Conservation (phyloP, 306 rosid genomes). For the Rubus parviflorus region DNA sequence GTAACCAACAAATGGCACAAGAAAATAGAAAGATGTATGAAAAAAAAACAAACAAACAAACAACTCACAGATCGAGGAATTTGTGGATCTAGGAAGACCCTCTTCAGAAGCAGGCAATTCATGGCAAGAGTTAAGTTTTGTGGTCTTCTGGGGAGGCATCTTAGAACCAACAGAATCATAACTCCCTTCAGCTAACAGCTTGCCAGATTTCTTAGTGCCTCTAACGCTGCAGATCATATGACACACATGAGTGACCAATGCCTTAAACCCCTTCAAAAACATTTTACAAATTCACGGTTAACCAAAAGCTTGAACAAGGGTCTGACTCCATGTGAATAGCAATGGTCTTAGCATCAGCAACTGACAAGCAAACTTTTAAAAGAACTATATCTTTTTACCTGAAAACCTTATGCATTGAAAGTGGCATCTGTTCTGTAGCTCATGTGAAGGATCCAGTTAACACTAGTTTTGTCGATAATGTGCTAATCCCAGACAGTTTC, state of each 20-base stretch:
- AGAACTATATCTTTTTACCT: not conserved
- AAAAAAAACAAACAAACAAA: too few species aligned
- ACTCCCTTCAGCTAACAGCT: slow-evolving; percentile 21
- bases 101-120: too few species aligned
- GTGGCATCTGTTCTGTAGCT: not conserved
- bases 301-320: not conserved
- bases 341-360: too few species aligned
- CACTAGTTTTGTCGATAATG: too few species aligned
- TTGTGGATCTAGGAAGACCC: slow-evolving; percentile 42
- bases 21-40: not conserved
- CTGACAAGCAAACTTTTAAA: not conserved
- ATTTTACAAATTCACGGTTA: too few species aligned
- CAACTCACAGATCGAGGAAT: slow-evolving; percentile 34
- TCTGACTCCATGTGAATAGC: too few species aligned
- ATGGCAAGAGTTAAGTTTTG: slow-evolving; percentile 17
- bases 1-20: not conserved
- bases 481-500: too few species aligned
- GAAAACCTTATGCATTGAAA: not conserved
- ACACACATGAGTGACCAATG: too few species aligned
- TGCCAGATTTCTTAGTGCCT: not conserved
- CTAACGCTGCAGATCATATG: slow-evolving; percentile 17
- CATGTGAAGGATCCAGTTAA: not conserved
- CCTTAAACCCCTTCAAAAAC: not conserved
- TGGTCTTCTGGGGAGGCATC: not conserved
- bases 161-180: not conserved